phyloP scores from a whole-genome alignment of 129 eudicot species.

The Heracleum sosnowskyi region DNA sequence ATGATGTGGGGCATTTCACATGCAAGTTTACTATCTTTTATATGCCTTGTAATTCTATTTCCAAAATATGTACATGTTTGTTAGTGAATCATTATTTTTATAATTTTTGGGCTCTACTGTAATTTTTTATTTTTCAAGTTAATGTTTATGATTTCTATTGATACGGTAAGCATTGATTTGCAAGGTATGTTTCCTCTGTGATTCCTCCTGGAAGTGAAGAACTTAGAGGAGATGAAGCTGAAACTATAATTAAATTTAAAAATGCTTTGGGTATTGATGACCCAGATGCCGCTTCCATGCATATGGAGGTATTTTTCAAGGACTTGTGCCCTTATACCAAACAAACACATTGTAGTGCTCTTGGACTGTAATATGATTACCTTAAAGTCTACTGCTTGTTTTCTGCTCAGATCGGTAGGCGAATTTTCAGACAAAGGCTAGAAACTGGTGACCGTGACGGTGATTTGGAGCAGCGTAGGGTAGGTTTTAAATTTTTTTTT shows the following conservation, averaged over 20 bases:
- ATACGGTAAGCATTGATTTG: background rate
- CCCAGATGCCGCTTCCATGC: conserved; percentile 99
- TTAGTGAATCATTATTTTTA: background rate
- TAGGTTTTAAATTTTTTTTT: conserved; percentile 21
- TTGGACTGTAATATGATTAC: background rate
- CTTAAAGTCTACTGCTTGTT: conserved; percentile 11
- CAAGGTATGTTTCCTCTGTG: conserved; percentile 71
- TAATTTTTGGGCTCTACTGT: background rate
- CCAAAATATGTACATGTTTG: background rate
- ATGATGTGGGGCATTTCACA: background rate
- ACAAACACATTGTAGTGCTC: conserved; percentile 1
- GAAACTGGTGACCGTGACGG: conserved; percentile 94
- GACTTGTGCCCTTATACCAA: conserved; percentile 11
- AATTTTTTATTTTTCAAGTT: background rate
- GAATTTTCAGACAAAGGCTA: conserved; percentile 78
- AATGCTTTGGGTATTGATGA: conserved; percentile 88
- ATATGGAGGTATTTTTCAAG: conserved; percentile 69
- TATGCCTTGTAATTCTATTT: background rate
- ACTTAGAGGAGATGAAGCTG: conserved; percentile 84
- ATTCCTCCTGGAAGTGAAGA: conserved; percentile 80
- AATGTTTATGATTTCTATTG: background rate
- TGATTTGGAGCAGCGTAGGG: conserved; percentile 88
- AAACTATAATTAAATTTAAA: conserved; percentile 67
- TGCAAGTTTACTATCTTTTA: background rate
- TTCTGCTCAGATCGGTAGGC: conserved; percentile 76